These are phyloP conservation scores for Amphibolis antarctica DNA, from an alignment of 106 monocot species.

Conservation along the genomic window DNA sequence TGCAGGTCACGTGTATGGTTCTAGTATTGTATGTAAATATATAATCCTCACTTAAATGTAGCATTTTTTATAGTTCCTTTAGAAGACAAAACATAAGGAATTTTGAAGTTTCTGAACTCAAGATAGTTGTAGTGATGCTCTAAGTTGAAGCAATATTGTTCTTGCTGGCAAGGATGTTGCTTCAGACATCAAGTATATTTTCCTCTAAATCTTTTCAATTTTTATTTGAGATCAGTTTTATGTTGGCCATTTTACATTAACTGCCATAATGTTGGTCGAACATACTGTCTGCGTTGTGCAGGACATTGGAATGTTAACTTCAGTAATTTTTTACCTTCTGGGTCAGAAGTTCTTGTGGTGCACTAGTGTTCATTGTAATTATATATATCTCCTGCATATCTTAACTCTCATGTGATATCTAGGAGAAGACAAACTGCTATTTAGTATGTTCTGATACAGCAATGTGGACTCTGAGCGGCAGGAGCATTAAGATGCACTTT, in stretches of 20 bases:
- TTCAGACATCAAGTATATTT: no score
- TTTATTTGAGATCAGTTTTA: no score
- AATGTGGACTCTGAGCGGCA: constrained; percentile 30
- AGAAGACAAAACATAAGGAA: not conserved
- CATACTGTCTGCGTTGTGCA: not conserved
- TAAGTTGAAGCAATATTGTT: no score
- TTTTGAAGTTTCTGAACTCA: not conserved
- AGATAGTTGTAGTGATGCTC: not conserved
- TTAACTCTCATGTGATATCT: constrained; percentile 18
- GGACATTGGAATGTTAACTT: not conserved
- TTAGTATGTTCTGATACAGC: constrained; percentile 37
- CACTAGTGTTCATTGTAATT: not conserved
- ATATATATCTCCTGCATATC: constrained; percentile 4
- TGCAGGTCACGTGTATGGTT: constrained; percentile 31
- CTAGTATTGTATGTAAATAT: constrained; percentile 15
- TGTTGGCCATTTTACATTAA: no score
- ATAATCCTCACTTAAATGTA: not conserved
- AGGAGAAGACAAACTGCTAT: constrained; percentile 16
- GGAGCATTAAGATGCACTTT: constrained; percentile 25
- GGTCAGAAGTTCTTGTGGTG: not conserved
- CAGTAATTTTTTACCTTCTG: not conserved
- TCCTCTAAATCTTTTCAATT: no score
- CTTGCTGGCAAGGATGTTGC: no score
- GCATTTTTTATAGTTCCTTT: constrained; percentile 1
- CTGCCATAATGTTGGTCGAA: not conserved